Percentiles rank a stretch among this genome's conserved stretches.
phyloP scores from a whole-genome alignment of 352 stramenopile genomes.

The Globisporangium nodosum region DNA sequence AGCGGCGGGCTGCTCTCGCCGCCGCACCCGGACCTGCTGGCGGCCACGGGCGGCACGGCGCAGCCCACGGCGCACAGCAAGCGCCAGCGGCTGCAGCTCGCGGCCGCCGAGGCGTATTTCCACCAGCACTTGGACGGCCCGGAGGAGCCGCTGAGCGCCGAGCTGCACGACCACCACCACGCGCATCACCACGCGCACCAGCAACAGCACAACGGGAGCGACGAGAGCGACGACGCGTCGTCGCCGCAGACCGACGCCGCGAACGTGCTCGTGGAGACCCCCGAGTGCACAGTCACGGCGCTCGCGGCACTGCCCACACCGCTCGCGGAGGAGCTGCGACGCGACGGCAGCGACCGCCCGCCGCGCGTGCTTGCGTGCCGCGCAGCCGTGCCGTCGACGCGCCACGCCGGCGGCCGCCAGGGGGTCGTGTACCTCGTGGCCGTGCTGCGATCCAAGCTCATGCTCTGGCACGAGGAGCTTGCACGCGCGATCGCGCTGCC shows the following conservation, averaged over 20 bases:
- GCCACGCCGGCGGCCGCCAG: conserved; percentile 42
- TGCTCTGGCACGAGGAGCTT: conserved; percentile 63
- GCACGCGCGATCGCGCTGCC: conserved; percentile 33
- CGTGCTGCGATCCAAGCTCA: conserved; percentile 43
- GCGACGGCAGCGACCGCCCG: conserved; percentile 8
- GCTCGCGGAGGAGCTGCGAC: conserved; percentile 15
- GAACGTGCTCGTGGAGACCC: conserved; percentile 48
- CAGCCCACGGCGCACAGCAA: conserved; percentile 28
- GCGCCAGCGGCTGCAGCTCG: conserved; percentile 45
- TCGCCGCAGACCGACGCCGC: conserved; percentile 2
- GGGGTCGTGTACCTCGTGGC: conserved; percentile 56
- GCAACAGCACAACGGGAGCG: conserved; percentile 1
- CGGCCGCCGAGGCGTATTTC: conserved; percentile 10
- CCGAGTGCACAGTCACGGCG: conserved; percentile 45
- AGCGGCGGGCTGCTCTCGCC: conserved; percentile 34
- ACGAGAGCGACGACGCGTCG: conserved; percentile 1
- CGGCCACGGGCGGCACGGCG: conserved; percentile 9
- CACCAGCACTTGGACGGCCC: background rate
- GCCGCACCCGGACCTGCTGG: conserved; percentile 24
- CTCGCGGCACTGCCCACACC: conserved; percentile 29
- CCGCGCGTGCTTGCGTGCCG: conserved; percentile 26
- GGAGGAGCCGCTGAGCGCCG: conserved; percentile 1
- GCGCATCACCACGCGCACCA: conserved; percentile 1
- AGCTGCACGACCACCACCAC: conserved; percentile 2
- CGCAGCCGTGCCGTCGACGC: conserved; percentile 35